phyloP scores from a whole-genome alignment of 2,329 filamentous ascomycete genomes.

The Arthrobotrys sphaeroides region DNA sequence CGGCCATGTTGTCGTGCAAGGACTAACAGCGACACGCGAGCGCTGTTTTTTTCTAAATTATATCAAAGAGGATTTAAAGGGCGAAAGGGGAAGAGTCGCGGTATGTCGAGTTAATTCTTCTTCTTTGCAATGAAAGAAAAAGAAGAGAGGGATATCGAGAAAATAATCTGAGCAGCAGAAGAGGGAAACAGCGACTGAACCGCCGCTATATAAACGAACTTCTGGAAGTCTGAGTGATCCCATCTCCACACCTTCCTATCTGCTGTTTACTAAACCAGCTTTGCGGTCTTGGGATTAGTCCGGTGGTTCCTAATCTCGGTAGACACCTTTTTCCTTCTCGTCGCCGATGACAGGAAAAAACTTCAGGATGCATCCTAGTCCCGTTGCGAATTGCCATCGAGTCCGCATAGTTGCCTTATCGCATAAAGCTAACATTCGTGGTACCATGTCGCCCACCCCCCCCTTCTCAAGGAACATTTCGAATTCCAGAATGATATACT shows the following conservation, averaged over 20 bases:
- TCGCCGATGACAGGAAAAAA: slow-evolving; percentile 42
- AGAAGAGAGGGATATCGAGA: slow-evolving; percentile 24
- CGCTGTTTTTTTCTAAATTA: slow-evolving; percentile 14
- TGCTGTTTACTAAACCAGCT: slow-evolving; percentile 6
- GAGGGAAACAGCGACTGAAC: not conserved
- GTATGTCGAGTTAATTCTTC: slow-evolving; percentile 8
- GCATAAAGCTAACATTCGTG: slow-evolving; percentile 19
- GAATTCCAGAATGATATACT: slow-evolving; percentile 25
- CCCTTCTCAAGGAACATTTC: slow-evolving; percentile 21
- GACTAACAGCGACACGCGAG: slow-evolving; percentile 12
- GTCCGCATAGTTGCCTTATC: slow-evolving; percentile 44
- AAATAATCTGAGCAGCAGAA: not conserved
- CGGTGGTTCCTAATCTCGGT: slow-evolving; percentile 28
- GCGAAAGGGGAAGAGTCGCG: not conserved
- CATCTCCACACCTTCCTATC: slow-evolving; percentile 41
- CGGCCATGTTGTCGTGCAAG: slow-evolving; percentile 17
- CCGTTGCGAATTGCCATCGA: not conserved
- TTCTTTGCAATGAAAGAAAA: slow-evolving; percentile 8
- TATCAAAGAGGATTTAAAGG: slow-evolving; percentile 2
- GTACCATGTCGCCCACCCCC: slow-evolving; percentile 24
- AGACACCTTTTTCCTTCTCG: slow-evolving; percentile 17
- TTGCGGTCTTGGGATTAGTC: slow-evolving; percentile 14
- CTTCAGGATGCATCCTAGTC: slow-evolving; percentile 19
- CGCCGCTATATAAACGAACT: slow-evolving; percentile 37
- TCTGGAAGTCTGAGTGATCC: slow-evolving; percentile 20